phyloP scores from a whole-genome alignment of 1,284 basidiomycete genomes.

The Wolfiporia cocos region DNA sequence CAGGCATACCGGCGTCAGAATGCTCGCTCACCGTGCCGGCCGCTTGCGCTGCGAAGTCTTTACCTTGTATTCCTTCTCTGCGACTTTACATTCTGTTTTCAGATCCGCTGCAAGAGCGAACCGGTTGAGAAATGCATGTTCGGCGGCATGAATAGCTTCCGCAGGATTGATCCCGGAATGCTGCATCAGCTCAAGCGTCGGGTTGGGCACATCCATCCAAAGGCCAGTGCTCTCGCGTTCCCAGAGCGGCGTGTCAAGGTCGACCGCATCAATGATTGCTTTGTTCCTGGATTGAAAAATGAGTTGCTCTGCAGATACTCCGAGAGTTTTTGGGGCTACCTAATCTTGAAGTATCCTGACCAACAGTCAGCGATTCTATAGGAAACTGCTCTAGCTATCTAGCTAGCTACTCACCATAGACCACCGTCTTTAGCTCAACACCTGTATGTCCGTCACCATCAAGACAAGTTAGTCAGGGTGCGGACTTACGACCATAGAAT shows the following conservation, averaged over 20 bases:
- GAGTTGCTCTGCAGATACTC: not conserved
- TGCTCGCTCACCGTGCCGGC: slow-evolving; percentile 67
- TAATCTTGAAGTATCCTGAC: slow-evolving; percentile 43
- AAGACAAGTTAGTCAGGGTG: not conserved
- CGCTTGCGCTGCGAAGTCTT: slow-evolving; percentile 59
- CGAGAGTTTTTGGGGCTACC: slow-evolving; percentile 34
- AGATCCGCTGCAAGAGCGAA: slow-evolving; percentile 71
- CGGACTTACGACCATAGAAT: slow-evolving; percentile 65
- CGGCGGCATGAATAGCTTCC: slow-evolving; percentile 80
- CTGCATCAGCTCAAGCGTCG: slow-evolving; percentile 47
- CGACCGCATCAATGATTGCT: slow-evolving; percentile 73
- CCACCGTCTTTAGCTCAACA: slow-evolving; percentile 64
- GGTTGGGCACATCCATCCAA: slow-evolving; percentile 79
- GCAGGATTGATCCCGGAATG: slow-evolving; percentile 57
- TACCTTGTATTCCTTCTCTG: slow-evolving; percentile 73
- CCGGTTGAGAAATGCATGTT: slow-evolving; percentile 80
- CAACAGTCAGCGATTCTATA: too few relatives aligned
- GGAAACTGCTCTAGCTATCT: too few relatives aligned
- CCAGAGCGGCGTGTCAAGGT: slow-evolving; percentile 77
- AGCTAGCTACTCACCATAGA: slow-evolving; percentile 66
- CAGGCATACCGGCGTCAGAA: too few relatives aligned
- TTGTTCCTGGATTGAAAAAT: slow-evolving; percentile 37
- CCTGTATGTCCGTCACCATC: slow-evolving; percentile 30
- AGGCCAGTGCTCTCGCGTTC: slow-evolving; percentile 73
- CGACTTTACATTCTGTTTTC: slow-evolving; percentile 82